Base-by-base conservation (phyloP, 2,329 filamentous ascomycete genomes). In the Simplicillium aogashimaense region DNA sequence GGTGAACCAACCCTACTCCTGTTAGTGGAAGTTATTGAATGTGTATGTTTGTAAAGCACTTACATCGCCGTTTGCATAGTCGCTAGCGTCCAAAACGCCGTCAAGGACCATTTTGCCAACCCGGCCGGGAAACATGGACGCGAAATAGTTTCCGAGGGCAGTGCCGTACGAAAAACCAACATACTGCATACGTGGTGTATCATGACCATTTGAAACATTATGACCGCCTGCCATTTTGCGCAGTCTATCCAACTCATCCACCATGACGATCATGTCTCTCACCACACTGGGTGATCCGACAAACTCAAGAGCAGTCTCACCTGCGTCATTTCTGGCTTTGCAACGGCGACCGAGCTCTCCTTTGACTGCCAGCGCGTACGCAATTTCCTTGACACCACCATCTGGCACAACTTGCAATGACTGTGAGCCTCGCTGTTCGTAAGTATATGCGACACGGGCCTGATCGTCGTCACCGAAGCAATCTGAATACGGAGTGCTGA, bases 141-240 rank as follows among this genome's bases (percentile, higher is more conserved):
- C 49, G 7, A 42, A 43, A 4, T 45, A 41, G 11, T 47, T 45
- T 7, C 50, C 51, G 2, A 53, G 16, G 10, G 48, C 20, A 4
- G 45, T 49, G 1, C 51, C 49, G n/a, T 53, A 71, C 13, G 63
- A 67, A 38, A 69, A 59, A 0, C 67, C 66, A 58, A 65, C 66
- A 45, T 67, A 72, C 45, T 63, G 61, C 25, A 69, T 43, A 7
- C 53, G 46, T 11, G 50, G 40, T n/a, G 29, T 35, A 9, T 37
- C 16, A 8, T 13, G 7, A 38, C 35, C 30, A n/a, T 12, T 32
- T 12, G 30, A 15, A 12, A 4, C 13, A 6, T 32, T 32, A 7
- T n/a, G n/a, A 30, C 44, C 8, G 41, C 32, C 13, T 45, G 4
- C 35, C 45, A 14, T 37, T 12, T 25, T 25, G 9, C 20, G 20